Conservation (phyloP, 2,329 filamentous ascomycete genomes). For the Exophiala lecanii-corni region DNA sequence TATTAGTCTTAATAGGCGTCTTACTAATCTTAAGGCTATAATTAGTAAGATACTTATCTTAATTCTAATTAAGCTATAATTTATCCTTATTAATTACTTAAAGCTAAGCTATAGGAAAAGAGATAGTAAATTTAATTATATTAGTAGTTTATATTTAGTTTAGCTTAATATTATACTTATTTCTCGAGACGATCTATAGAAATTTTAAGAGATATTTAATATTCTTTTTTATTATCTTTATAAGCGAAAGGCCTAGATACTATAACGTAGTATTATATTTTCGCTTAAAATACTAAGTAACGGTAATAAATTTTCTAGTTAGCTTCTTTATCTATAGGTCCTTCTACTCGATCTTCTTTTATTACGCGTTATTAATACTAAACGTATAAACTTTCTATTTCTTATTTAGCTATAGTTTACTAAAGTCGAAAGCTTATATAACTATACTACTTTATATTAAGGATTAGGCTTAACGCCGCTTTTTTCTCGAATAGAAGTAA, state of each 20-base stretch:
- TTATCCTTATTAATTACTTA: slow-evolving; percentile 65
- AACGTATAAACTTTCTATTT: slow-evolving; percentile 51
- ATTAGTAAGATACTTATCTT: slow-evolving; percentile 64
- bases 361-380: slow-evolving; percentile 37
- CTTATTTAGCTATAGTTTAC: slow-evolving; percentile 31
- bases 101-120: slow-evolving; percentile 66
- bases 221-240: slow-evolving; percentile 53
- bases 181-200: slow-evolving; percentile 48
- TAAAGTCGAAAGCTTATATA: slow-evolving; percentile 35
- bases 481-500: slow-evolving; percentile 8
- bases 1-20: slow-evolving; percentile 63
- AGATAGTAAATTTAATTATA: slow-evolving; percentile 95
- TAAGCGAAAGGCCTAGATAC: slow-evolving; percentile 50
- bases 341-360: slow-evolving; percentile 40
- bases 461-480: slow-evolving; percentile 23
- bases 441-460: slow-evolving; percentile 30
- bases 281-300: slow-evolving; percentile 54
- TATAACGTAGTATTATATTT: slow-evolving; percentile 47
- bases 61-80: slow-evolving; percentile 59
- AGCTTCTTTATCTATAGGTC: slow-evolving; percentile 36
- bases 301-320: slow-evolving; percentile 48
- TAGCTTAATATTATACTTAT: slow-evolving; percentile 56
- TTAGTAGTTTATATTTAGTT: slow-evolving; percentile 62
- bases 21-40: slow-evolving; percentile 69
- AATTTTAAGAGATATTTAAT: slow-evolving; percentile 55